Evolutionary conservation across 169 alveolate species (phyloP).

Genomic region (Neospora caninum): DNA sequence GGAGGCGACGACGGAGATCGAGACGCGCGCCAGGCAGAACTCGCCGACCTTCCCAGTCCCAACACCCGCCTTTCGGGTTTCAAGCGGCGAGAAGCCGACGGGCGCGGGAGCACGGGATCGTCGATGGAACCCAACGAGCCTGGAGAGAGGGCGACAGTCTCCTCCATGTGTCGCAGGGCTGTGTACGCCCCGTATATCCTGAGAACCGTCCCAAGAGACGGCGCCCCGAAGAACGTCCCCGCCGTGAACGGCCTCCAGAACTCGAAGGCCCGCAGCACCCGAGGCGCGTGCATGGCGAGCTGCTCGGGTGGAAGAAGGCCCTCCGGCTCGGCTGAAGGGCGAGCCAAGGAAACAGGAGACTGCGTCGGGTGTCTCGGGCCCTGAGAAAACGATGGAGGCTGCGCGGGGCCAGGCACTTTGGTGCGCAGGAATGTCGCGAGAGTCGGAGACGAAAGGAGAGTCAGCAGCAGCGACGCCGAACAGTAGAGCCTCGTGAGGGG

Average conservation of each 20-base stretch:
- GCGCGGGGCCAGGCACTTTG: background rate
- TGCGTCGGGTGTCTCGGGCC: background rate
- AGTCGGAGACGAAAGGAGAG: background rate
- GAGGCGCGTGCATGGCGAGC: conserved; percentile 45
- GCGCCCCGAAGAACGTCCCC: conserved; percentile 38
- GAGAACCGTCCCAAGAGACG: conserved; percentile 3
- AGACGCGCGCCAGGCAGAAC: background rate
- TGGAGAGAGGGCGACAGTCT: background rate
- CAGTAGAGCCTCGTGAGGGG: conserved; percentile 19
- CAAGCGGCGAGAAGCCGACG: background rate
- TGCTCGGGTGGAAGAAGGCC: conserved; percentile 23
- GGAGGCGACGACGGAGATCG: background rate
- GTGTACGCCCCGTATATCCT: background rate
- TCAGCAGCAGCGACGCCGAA: conserved; percentile 9
- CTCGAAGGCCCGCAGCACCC: conserved; percentile 45
- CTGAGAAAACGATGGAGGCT: background rate
- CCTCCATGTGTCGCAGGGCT: background rate
- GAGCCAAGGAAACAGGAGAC: background rate
- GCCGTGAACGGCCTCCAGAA: conserved; percentile 67
- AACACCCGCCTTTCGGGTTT: background rate
- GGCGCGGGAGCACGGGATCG: background rate
- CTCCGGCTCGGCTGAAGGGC: background rate
- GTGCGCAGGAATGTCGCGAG: background rate
- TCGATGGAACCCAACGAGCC: background rate
- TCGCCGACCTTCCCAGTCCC: background rate